Percentiles rank a stretch among this genome's conserved stretches.
Evolutionary conservation across 768 basidiomycete genomes (phyloP).

Genomic region (Amanita pallidorosea): DNA sequence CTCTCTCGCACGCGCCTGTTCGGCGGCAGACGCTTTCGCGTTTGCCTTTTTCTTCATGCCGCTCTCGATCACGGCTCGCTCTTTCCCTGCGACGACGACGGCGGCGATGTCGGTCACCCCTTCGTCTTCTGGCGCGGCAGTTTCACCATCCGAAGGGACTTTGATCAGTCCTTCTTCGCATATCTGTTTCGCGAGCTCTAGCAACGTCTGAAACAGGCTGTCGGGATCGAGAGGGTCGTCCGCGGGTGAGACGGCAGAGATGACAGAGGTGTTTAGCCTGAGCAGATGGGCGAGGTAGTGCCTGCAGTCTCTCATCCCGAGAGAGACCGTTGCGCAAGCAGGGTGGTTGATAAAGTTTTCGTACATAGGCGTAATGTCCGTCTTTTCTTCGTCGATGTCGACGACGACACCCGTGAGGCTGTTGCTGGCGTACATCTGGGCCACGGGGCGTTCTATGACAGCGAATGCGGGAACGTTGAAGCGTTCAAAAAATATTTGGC

Average conservation of each 20-base stretch:
- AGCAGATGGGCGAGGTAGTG: conserved; percentile 67
- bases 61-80: conserved; percentile 79
- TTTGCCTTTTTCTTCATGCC: conserved; percentile 71
- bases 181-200: conserved; percentile 56
- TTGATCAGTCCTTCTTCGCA: conserved; percentile 58
- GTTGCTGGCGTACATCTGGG: conserved; percentile 73
- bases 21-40: conserved; percentile 65
- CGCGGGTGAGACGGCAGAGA: conserved; percentile 45
- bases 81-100: conserved; percentile 82
- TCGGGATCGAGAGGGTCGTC: conserved; percentile 35
- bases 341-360: conserved; percentile 56
- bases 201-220: conserved; percentile 36
- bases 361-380: conserved; percentile 69
- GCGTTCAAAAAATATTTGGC: conserved; percentile 84
- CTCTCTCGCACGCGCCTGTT: conserved; percentile 71
- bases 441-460: conserved; percentile 74
- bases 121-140: conserved; percentile 60
- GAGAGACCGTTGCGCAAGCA: conserved; percentile 40
- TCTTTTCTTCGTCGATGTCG: conserved; percentile 69
- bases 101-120: conserved; percentile 88
- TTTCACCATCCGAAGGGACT: conserved; percentile 67
- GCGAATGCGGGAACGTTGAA: conserved; percentile 82
- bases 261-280: conserved; percentile 54
- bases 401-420: conserved; percentile 66
- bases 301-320: conserved; percentile 68